phyloP scores from a whole-genome alignment of 2,329 filamentous ascomycete genomes.

The Pyrenophora teres region DNA sequence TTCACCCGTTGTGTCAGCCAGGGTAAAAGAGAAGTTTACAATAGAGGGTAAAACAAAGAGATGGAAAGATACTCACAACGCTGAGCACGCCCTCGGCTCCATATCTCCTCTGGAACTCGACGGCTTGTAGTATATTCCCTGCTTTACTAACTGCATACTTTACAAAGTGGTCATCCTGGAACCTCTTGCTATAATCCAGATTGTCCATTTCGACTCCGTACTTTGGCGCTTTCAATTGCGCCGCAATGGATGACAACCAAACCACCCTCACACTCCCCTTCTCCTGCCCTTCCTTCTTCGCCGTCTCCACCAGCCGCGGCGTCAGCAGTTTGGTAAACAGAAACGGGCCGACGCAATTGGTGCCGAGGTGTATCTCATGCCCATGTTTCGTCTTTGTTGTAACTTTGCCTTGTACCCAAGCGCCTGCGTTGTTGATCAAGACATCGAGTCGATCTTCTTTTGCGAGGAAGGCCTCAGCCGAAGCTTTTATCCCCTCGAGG shows the following conservation, averaged over 20 bases:
- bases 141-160: conserved; percentile 36
- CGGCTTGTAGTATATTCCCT: conserved; percentile 35
- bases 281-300: conserved; percentile 17
- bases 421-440: conserved; percentile 46
- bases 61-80: conserved; percentile 16
- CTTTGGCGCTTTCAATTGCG: conserved; percentile 13
- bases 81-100: conserved; percentile 24
- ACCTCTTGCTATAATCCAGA: conserved; percentile 18
- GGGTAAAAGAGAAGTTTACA: too few species aligned
- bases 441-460: conserved; percentile 51
- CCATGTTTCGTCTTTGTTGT: conserved; percentile 30
- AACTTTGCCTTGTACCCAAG: conserved; percentile 35
- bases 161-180: background rate
- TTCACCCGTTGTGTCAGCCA: too few species aligned
- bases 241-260: conserved; percentile 33
- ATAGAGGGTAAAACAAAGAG: background rate
- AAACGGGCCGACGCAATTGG: conserved; percentile 49
- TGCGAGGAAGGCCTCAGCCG: conserved; percentile 45
- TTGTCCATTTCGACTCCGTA: conserved; percentile 26
- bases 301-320: conserved; percentile 43
- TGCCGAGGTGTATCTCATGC: conserved; percentile 44
- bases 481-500: conserved; percentile 44
- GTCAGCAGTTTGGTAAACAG: conserved; percentile 49
- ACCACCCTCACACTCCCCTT: conserved; percentile 40
- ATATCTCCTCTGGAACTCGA: conserved; percentile 24